Base-by-base conservation (phyloP, 108 stramenopile species). In the Stephanodiscus minutulus region DNA sequence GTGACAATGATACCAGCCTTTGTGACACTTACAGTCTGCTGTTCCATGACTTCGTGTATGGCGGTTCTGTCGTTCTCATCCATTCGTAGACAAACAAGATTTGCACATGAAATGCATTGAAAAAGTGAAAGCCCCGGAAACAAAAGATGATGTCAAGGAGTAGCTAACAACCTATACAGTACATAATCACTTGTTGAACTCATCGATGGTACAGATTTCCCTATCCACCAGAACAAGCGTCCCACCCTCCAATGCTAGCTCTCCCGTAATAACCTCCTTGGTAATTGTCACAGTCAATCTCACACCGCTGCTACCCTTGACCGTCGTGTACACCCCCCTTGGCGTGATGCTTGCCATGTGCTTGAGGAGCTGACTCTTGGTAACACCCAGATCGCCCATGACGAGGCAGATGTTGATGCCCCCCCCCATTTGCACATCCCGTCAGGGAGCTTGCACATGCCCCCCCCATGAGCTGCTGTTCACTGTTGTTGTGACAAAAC, bases 41-140 rank as follows among this genome's bases (percentile, higher is more conserved):
- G 98, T 85, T 99, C 99, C 98, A 99, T 98, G 22, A 98, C 99
- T 86, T 99, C 99, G 82, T 99, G 99, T 59, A 99, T 99, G 17
- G 98, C 98, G 7, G 99, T 98, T 33, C 99, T 88, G 58, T 98
- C 97, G 2, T 77, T 55, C 73, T 99, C 97, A 68, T 98, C 97
- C 97, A 97, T 98, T 70, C 82, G 86, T 41, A 35, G 60, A 59
- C 4, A 13, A 35, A 20, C 36, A 58, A 21, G 39, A 57, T 68
- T 21, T 57, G 33, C 8, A 22, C 1, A 20, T 28, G 21, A 20
- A 58, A 53, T 1, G 36, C 7, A 28, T 33, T 18, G 15, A 17
- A n/a, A n/a, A n/a, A 46, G 37, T 50, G 21, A 43, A 63, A 47
- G 55, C n/a, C 29, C 63, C 6, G 25, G 21, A 24, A 24, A 17